A percentile compares a stretch with the other conserved stretches of the same genome.
phyloP scores from a whole-genome alignment of 257 asterid species.

The Nicotiana sylvestris region DNA sequence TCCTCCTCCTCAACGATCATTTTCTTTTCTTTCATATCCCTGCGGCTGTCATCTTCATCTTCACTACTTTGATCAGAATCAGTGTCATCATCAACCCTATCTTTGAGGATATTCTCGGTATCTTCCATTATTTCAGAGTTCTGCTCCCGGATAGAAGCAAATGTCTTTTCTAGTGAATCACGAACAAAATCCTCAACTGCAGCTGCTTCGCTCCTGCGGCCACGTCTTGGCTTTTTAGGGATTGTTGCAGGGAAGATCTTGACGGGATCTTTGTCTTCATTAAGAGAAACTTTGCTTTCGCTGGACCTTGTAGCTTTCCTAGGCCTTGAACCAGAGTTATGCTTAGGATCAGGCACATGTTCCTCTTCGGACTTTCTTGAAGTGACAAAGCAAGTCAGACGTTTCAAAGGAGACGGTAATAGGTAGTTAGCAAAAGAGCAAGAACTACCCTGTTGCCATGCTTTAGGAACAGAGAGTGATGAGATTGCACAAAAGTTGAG shows the following conservation, averaged over 20 bases:
- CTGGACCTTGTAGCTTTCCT: slow-evolving; percentile 19
- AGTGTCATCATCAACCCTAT: slow-evolving; percentile 27
- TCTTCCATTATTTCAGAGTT: slow-evolving; percentile 57
- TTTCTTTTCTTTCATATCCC: slow-evolving; percentile 24
- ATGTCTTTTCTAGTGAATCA: slow-evolving; percentile 46
- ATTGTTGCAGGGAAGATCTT: slow-evolving; percentile 41
- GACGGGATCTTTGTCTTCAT: slow-evolving; percentile 29
- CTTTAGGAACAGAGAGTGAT: slow-evolving; percentile 19
- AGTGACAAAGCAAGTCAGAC: slow-evolving; percentile 34
- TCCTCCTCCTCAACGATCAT: slow-evolving; percentile 75
- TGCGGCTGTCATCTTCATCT: slow-evolving; percentile 31
- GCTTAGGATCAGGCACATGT: slow-evolving; percentile 23
- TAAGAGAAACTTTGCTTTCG: slow-evolving; percentile 25
- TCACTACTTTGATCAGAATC: slow-evolving; percentile 31
- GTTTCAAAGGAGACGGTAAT: slow-evolving; percentile 17
- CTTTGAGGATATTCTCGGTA: slow-evolving; percentile 61
- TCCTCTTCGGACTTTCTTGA: slow-evolving; percentile 29
- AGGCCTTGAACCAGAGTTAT: slow-evolving; percentile 25
- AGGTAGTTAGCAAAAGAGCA: slow-evolving; percentile 20
- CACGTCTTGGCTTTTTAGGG: slow-evolving; percentile 79
- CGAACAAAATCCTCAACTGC: slow-evolving; percentile 93
- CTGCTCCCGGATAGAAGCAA: slow-evolving; percentile 62
- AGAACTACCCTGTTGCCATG: slow-evolving; percentile 13
- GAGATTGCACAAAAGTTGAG: slow-evolving; percentile 20
- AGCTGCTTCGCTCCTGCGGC: slow-evolving; percentile 83